Evolutionary conservation across 768 basidiomycete species (phyloP), one percentile per base, ranked within the genome.

Genomic region (Suillus placidus): DNA sequence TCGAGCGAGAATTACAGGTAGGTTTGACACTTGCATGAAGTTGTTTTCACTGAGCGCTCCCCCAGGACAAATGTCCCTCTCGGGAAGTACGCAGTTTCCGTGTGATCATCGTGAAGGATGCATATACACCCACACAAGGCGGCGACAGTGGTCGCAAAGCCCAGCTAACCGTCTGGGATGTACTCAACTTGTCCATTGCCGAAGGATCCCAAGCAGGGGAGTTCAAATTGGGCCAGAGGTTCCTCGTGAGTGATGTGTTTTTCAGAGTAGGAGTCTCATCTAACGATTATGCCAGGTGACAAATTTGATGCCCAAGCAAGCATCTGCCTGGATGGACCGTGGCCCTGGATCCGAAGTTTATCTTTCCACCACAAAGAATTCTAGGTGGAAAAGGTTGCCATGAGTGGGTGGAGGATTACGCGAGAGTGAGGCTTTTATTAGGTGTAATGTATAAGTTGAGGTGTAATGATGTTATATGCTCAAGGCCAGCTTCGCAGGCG

Each of bases 101-200:
- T 51, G 86, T 96, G 6, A 72, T 95, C 18, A 80, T 88, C 16
- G 83, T 90, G 18, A 79, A 85, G 68, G 95, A 92, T 72, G 84
- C 86, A 20, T 80, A 81, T 42, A 10, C 40, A 20, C 1, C 26
- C 18, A 88, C 87, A 34, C 69, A 72, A 0, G 82, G 83, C 66
- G 80, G 83, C 61, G 81, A 83, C 0, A 79, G 85, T 9, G 79
- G 84, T 66, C 84, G 93, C 60, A 81, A 78, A 2, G 95, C 89
- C 0, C 91, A 93, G 73, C 69, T 98, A 62, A 95, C 91, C 0
- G 84, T 96, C 4, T 95, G 93, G 93, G 93, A 96, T 71, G 88
- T 86, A 3, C 77, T 85, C 4, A 79, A 79, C 14, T 66, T 91
- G 34, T 79, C 78, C 0, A 70, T 80, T n/a, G 78, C 79, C 30